Base-by-base conservation (phyloP, 805 yeast genomes). In the Nakazawaea wyomingensis region DNA sequence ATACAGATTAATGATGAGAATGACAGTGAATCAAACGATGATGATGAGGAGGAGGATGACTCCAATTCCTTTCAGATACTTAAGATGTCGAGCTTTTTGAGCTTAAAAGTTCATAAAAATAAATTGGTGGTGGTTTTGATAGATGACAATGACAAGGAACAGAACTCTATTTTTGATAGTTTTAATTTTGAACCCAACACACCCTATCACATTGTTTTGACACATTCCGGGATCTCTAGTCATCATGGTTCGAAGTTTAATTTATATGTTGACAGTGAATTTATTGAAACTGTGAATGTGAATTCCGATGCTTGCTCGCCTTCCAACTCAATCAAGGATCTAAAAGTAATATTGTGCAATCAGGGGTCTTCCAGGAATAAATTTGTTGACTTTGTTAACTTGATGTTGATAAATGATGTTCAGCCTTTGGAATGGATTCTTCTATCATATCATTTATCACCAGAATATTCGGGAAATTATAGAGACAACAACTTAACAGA, bases 351-450 rank as follows among this genome's bases (percentile, higher is more conserved):
- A 3, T n/a, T 35, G 16, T 22, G 38, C n/a, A 35, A 35, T 14
- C 11, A 14, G 1, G 56, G 58, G 0, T 43, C 54, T 2, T 16
- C 69, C 1, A 57, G 60, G 5, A 45, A 61, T 3, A 50, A 54
- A 31, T 68, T 65, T 37, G 40, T 70, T 14, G 39, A 65, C 8
- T 27, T 68, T 1, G 57, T 60, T 29, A 76, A 66, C 46, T 50
- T 76, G 2, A 48, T 69, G 10, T 47, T 78, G 0, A 49, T 76
- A 13, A 64, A 64, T 34, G 57, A 52, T 3, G 49, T 59, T 2
- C 60, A 68, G 26, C 56, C 71, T 0, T 56, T 59, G 32, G 80
- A 75, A 44, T 80, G 86, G 86, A 61, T 78, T 1, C 54, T 63
- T 20, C 48, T 75, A 3, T 61, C 79, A 0, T 71, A 65, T 48